Evolutionary conservation across 2,329 filamentous ascomycete species (phyloP).

Genomic region (Septoria linicola): DNA sequence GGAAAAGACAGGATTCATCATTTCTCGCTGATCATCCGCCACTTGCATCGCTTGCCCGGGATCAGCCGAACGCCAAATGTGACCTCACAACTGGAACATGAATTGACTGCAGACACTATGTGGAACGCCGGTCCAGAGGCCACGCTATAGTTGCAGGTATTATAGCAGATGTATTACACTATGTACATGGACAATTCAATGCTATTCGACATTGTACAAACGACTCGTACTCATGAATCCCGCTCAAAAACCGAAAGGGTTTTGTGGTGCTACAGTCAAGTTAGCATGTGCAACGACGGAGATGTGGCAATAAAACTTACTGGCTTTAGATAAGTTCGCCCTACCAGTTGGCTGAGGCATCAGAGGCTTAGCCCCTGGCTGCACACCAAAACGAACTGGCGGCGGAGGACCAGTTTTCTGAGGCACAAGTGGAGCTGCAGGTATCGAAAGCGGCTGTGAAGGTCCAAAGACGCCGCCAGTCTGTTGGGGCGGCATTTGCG

Average conservation of each 20-base stretch:
- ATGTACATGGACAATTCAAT: slow-evolving; percentile 25
- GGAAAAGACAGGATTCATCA: not conserved
- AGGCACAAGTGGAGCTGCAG: slow-evolving; percentile 62
- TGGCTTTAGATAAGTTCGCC: slow-evolving; percentile 91
- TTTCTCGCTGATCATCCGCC: not conserved
- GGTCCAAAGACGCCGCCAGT: slow-evolving; percentile 45
- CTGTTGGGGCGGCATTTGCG: slow-evolving; percentile 58
- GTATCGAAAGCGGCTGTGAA: slow-evolving; percentile 35
- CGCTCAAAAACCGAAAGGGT: slow-evolving; percentile 65
- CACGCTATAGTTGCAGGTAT: slow-evolving; percentile 7
- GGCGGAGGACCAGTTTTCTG: slow-evolving; percentile 86
- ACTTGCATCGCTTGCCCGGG: not conserved
- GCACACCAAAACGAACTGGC: slow-evolving; percentile 82
- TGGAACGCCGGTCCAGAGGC: too few species aligned
- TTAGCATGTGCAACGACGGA: slow-evolving; percentile 5
- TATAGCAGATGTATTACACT: slow-evolving; percentile 25
- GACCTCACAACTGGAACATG: not conserved
- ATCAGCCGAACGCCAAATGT: not conserved
- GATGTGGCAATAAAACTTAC: slow-evolving; percentile 61
- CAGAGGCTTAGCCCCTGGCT: slow-evolving; percentile 70
- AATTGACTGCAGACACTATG: not conserved
- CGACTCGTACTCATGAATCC: not conserved
- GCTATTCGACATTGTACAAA: slow-evolving; percentile 17
- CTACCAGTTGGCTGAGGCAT: slow-evolving; percentile 82
- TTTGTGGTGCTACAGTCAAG: slow-evolving; percentile 58